A percentile compares a stretch with the other conserved stretches of the same genome.
These are phyloP conservation scores for Vitis hybrid DNA, from an alignment of 177 flowering plant species.

Conservation along the genomic window DNA sequence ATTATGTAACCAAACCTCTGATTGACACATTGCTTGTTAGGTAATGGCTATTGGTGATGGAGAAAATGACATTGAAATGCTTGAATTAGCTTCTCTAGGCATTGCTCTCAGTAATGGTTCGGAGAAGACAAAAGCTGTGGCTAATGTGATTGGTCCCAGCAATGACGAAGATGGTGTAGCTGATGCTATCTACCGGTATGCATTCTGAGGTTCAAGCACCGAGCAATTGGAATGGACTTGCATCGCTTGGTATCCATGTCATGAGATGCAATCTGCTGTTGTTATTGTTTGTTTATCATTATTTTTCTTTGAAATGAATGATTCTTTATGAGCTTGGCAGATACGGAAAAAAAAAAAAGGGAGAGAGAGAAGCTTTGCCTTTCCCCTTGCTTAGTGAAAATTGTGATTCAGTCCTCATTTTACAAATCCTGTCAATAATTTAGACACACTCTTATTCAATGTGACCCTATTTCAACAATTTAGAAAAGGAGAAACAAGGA, in stretches of 20 bases:
- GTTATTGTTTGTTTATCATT: neutral
- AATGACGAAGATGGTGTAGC: slow-evolving; percentile 97
- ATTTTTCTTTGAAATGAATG: neutral
- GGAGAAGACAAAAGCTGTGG: slow-evolving; percentile 85
- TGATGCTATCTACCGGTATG: slow-evolving; percentile 91
- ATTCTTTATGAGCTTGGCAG: too few relatives aligned
- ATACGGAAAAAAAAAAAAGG: too few relatives aligned
- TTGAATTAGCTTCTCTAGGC: slow-evolving; percentile 83
- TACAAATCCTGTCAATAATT: too few relatives aligned
- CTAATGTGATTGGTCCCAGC: slow-evolving; percentile 72
- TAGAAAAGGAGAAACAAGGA: too few relatives aligned
- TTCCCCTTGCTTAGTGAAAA: too few relatives aligned
- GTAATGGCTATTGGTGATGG: slow-evolving; percentile 99
- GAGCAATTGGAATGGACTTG: too few relatives aligned
- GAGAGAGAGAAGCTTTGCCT: too few relatives aligned
- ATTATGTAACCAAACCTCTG: neutral
- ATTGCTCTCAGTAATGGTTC: slow-evolving; percentile 90
- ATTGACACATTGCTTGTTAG: slow-evolving; percentile 25
- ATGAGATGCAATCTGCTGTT: too few relatives aligned
- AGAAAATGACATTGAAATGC: slow-evolving; percentile 96
- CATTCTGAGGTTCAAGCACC: slow-evolving; percentile 48
- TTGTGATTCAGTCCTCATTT: too few relatives aligned
- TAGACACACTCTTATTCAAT: too few relatives aligned
- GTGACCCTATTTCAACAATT: too few relatives aligned
- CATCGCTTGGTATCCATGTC: too few relatives aligned